These are phyloP conservation scores for Crithidia thermophila DNA, from an alignment of 208 protist genomes.

Conservation along the genomic window DNA sequence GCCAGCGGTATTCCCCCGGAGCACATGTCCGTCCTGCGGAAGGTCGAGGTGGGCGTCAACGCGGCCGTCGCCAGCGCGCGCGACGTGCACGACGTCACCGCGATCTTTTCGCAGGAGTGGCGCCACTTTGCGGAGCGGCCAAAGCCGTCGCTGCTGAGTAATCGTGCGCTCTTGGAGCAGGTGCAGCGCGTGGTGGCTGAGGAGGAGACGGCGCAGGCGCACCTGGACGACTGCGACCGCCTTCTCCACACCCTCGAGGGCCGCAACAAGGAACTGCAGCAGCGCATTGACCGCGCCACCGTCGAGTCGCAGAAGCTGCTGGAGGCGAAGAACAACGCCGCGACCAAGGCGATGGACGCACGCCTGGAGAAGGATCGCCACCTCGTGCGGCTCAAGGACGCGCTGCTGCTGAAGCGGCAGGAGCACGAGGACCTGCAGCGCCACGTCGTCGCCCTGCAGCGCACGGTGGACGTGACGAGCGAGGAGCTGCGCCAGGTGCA, in stretches of 20 bases:
- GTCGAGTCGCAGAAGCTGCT: slow-evolving; percentile 69
- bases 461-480: slow-evolving; percentile 50
- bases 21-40: slow-evolving; percentile 77
- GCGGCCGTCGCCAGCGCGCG: slow-evolving; percentile 40
- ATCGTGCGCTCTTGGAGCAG: slow-evolving; percentile 56
- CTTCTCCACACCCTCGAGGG: slow-evolving; percentile 54
- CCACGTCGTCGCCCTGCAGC: slow-evolving; percentile 67
- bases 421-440: slow-evolving; percentile 80
- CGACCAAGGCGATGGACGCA: slow-evolving; percentile 39
- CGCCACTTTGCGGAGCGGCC: slow-evolving; percentile 31
- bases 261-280: slow-evolving; percentile 64
- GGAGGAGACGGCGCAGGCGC: slow-evolving; percentile 45
- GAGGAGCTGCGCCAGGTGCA: slow-evolving; percentile 69
- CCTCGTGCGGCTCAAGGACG: slow-evolving; percentile 56
- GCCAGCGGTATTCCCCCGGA: slow-evolving; percentile 49
- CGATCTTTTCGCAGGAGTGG: slow-evolving; percentile 52
- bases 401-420: slow-evolving; percentile 50
- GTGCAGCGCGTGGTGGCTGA: slow-evolving; percentile 65
- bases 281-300: slow-evolving; percentile 57
- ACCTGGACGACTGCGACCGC: slow-evolving; percentile 55
- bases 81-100: slow-evolving; percentile 50
- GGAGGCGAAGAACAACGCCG: slow-evolving; percentile 53
- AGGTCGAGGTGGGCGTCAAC: slow-evolving; percentile 58
- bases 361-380: slow-evolving; percentile 36
- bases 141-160: slow-evolving; percentile 69